Conservation (phyloP, 768 basidiomycete species). For the Sarcodon sp. region DNA sequence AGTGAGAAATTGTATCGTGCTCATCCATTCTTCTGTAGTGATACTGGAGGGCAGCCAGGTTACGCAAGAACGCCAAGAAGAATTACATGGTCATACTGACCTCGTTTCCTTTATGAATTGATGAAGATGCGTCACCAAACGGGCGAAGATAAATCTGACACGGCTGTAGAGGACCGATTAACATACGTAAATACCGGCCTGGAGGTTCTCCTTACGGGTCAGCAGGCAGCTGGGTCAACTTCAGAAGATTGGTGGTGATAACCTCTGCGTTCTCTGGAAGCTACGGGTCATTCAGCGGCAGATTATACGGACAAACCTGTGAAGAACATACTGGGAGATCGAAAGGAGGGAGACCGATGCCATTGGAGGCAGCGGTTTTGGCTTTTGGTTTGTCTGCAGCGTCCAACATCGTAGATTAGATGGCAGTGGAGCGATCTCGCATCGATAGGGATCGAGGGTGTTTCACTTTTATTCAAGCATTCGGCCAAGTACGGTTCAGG, state of each 20-base stretch:
- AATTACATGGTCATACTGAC: slow-evolving; percentile 13
- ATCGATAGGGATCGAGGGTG: no score
- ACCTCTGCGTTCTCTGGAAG: slow-evolving; percentile 33
- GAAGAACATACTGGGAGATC: slow-evolving; percentile 24
- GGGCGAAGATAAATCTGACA: slow-evolving; percentile 31
- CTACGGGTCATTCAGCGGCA: slow-evolving; percentile 12
- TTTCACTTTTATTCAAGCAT: no score
- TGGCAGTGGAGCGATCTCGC: no score
- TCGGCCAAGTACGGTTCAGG: no score
- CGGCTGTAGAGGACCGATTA: slow-evolving; percentile 18
- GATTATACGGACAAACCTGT: background rate
- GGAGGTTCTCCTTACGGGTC: slow-evolving; percentile 21
- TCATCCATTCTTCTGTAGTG: slow-evolving; percentile 82
- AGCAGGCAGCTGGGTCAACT: slow-evolving; percentile 22
- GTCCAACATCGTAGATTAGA: no score
- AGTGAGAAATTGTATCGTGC: slow-evolving; percentile 68
- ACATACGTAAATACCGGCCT: background rate
- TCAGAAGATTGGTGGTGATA: slow-evolving; percentile 34
- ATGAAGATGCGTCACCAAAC: slow-evolving; percentile 57
- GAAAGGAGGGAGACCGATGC: slow-evolving; percentile 23
- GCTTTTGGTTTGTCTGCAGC: background rate
- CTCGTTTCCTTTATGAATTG: slow-evolving; percentile 62
- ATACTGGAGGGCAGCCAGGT: slow-evolving; percentile 22
- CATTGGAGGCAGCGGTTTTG: slow-evolving; percentile 24
- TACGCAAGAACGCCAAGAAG: background rate